A percentile compares a stretch with the other conserved stretches of the same genome.
These are phyloP conservation scores for Gonapodya sp. DNA, from an alignment of 192 early-diverging fungal species.

Conservation along the genomic window DNA sequence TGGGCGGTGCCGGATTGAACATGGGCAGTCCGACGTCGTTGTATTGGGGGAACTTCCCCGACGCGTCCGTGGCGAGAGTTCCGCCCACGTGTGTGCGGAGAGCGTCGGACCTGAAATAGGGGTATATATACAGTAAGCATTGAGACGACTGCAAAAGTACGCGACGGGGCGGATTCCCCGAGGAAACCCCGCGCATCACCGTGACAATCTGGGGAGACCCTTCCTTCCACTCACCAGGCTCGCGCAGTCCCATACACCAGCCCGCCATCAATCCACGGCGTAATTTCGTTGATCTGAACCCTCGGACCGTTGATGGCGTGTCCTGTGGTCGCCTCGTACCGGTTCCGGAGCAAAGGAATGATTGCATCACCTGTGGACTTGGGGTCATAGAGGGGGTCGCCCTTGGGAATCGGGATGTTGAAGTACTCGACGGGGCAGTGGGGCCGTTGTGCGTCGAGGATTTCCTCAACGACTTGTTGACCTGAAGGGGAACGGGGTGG, in stretches of 20 bases:
- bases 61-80: background rate
- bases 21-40: background rate
- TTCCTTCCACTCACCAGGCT: background rate
- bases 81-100: background rate
- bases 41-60: background rate
- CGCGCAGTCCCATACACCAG: background rate
- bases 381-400: background rate
- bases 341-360: background rate
- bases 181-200: too few relatives aligned
- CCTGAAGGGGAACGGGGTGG: too few relatives aligned
- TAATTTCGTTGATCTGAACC: background rate
- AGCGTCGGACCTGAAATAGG: background rate
- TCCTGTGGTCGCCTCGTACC: background rate
- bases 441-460: background rate
- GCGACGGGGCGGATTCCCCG: background rate
- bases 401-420: background rate
- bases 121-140: too few relatives aligned
- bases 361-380: background rate
- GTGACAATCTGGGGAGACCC: background rate
- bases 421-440: background rate
- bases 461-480: background rate
- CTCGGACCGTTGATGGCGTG: background rate
- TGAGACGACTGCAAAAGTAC: too few relatives aligned
- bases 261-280: background rate
- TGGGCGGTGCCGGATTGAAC: background rate